Evolutionary conservation across 495 filamentous ascomycete genomes (phyloP), one percentile per base, ranked within the genome.

Genomic region (Penicillium daleae): DNA sequence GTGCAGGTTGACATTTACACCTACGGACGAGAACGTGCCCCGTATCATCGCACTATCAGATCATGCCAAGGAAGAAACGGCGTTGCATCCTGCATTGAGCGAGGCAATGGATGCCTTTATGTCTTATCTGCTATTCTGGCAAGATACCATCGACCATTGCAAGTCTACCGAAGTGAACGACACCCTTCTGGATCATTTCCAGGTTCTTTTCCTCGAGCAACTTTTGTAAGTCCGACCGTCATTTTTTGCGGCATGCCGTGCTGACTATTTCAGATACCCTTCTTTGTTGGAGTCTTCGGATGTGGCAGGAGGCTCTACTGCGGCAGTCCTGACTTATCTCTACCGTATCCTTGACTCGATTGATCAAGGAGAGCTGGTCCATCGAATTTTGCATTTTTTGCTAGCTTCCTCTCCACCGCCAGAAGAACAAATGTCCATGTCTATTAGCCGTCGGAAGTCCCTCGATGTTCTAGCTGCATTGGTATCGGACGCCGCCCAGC

Each of bases 201-300:
- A 97, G 71, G 89, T 98, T 62, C 85, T 99, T 10, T 99, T 99
- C 72, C 78, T 99, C 46, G 92, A 97, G 67, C 95, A 98, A 73
- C 78, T 99, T 70, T 74, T 99, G 90, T 99, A 76, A 76, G 89
- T 60, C 12, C 27, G 1, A 15, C 22, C 24, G 0, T 13, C 6
- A 2, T 15, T 33, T 12, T 48, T 1, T 12, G 6, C 15, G 32
- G 22, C 4, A 48, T 55, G 24, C 60, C 4, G 42, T 55, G 24
- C 60, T 71, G 57, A 66, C 39, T 70, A 22, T 22, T 7, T 29
- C 61, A 97, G 92, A 79, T 97, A 98, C 68, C 95, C 95, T 31
- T 98, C 96, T 8, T 77, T 99, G 22, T 81, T 99, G 10, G 92
- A 99, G 74, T 98, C 96, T 6, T 97, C 95, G 0, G 95, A 99